Evolutionary conservation across 208 protist genomes (phyloP).

Genomic region (Trypanosoma grayi): DNA sequence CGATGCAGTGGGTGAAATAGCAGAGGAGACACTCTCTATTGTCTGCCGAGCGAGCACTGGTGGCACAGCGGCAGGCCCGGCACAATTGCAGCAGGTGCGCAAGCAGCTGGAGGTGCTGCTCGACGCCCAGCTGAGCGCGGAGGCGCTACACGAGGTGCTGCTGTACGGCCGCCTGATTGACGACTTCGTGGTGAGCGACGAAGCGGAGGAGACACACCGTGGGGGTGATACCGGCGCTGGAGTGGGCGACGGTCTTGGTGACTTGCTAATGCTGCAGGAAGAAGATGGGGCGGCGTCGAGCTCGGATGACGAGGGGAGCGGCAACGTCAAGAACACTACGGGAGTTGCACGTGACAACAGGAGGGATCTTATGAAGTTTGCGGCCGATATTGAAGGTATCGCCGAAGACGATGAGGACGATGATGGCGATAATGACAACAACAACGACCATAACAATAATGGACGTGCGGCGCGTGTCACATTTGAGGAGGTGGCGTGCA

Average conservation of each 20-base stretch:
- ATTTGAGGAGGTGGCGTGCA: slow-evolving; percentile 85
- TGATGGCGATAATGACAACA: slow-evolving; percentile 30
- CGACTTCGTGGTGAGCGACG: slow-evolving; percentile 63
- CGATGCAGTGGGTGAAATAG: slow-evolving; percentile 77
- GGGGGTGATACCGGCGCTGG: background rate
- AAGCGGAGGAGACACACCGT: background rate
- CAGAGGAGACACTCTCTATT: slow-evolving; percentile 69
- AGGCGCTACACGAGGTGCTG: slow-evolving; percentile 57
- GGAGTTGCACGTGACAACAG: background rate
- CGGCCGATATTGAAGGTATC: slow-evolving; percentile 31
- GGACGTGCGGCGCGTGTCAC: slow-evolving; percentile 27
- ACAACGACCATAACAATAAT: slow-evolving; percentile 8
- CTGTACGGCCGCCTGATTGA: slow-evolving; percentile 77
- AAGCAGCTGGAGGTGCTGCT: slow-evolving; percentile 64
- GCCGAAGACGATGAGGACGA: slow-evolving; percentile 26
- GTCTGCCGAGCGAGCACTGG: slow-evolving; percentile 39
- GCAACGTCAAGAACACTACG: slow-evolving; percentile 31
- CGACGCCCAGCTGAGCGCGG: slow-evolving; percentile 58
- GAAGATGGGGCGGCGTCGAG: slow-evolving; percentile 1
- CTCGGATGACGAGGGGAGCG: slow-evolving; percentile 16
- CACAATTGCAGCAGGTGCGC: slow-evolving; percentile 41
- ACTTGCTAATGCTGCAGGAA: slow-evolving; percentile 21
- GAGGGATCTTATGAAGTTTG: slow-evolving; percentile 49
- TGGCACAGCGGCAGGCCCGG: slow-evolving; percentile 11
- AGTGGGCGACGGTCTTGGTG: slow-evolving; percentile 15